phyloP scores from a whole-genome alignment of 192 early-diverging fungal genomes.

The Coemansia sp. region DNA sequence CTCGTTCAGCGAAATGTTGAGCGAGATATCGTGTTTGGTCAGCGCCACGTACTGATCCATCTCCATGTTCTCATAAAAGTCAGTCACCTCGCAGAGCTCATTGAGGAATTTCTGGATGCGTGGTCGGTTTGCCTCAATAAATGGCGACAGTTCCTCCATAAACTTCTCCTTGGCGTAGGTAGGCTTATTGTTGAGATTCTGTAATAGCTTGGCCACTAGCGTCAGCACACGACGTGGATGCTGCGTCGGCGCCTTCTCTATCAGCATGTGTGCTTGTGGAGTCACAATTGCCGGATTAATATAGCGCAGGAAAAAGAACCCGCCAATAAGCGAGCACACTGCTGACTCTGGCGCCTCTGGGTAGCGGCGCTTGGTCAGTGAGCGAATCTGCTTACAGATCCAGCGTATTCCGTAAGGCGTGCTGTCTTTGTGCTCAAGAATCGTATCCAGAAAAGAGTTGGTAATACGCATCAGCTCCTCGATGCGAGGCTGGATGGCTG shows the following conservation, averaged over 20 bases:
- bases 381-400: constrained; percentile 98
- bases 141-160: constrained; percentile 87
- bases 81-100: constrained; percentile 90
- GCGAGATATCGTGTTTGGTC: constrained; percentile 85
- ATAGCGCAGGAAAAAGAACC: constrained; percentile 95
- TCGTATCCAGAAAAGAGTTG: constrained; percentile 80
- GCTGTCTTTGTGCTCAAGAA: constrained; percentile 76
- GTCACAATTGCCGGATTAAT: constrained; percentile 98
- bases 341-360: constrained; percentile 85
- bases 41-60: constrained; percentile 98
- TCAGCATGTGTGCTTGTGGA: constrained; percentile 91
- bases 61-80: constrained; percentile 94
- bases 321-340: constrained; percentile 93
- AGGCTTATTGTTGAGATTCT: constrained; percentile 94
- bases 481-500: constrained; percentile 78
- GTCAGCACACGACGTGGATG: constrained; percentile 86
- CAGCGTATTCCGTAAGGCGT: constrained; percentile 96
- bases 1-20: constrained; percentile 92
- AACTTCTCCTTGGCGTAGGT: constrained; percentile 88
- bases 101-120: constrained; percentile 87
- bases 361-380: constrained; percentile 88
- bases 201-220: constrained; percentile 89
- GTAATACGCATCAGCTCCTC: constrained; percentile 84
- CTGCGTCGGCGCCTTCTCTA: constrained; percentile 76
- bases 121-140: constrained; percentile 83